Percentiles rank a stretch among this genome's conserved stretches.
These are phyloP conservation scores for Aphanomyces cochlioides DNA, from an alignment of 352 stramenopile genomes.

Conservation along the genomic window DNA sequence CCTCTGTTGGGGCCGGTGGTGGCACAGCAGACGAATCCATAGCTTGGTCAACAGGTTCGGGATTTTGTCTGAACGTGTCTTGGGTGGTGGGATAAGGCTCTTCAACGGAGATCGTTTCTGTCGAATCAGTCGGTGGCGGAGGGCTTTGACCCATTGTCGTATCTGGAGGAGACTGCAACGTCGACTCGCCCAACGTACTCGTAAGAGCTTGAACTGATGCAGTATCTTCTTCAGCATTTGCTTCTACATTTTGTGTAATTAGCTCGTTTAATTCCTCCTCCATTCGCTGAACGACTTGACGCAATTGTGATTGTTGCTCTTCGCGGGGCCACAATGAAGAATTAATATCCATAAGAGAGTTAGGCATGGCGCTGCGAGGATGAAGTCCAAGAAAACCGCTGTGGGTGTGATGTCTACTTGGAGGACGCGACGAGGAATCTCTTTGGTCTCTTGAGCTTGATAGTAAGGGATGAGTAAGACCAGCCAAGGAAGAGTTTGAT, in stretches of 20 bases:
- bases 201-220: conserved; percentile 79
- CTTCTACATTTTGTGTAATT: conserved; percentile 29
- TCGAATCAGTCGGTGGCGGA: background rate
- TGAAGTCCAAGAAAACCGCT: background rate
- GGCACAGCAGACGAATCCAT: conserved; percentile 23
- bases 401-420: conserved; percentile 7
- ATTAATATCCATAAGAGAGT: background rate
- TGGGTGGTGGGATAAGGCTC: background rate
- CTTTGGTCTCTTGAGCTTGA: background rate
- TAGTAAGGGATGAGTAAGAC: conserved; percentile 23
- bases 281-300: conserved; percentile 64
- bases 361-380: background rate
- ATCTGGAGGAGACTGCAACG: conserved; percentile 65
- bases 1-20: background rate
- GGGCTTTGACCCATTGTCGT: conserved; percentile 30
- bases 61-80: no score
- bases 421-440: background rate
- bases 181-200: conserved; percentile 78
- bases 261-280: conserved; percentile 67
- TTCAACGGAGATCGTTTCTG: background rate
- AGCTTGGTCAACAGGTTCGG: no score
- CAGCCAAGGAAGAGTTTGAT: conserved; percentile 21
- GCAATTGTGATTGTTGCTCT: conserved; percentile 45
- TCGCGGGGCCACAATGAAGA: background rate
- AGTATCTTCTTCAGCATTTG: conserved; percentile 49